Evolutionary conservation across 1,284 basidiomycete species (phyloP), one percentile per base, ranked within the genome.

Genomic region (Ustilago lituana): DNA sequence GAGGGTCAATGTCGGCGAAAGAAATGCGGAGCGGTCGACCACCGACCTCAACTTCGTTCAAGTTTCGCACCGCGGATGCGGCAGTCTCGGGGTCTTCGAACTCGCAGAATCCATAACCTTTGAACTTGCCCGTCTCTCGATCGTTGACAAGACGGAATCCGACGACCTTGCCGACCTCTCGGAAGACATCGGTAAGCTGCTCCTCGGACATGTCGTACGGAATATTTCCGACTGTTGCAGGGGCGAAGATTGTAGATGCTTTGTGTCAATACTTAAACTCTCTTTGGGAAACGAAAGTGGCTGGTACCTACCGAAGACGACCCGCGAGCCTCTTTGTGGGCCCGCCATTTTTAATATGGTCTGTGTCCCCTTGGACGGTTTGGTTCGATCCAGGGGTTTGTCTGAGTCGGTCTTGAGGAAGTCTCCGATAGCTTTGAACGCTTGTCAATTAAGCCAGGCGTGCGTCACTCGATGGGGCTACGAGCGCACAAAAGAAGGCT

Each of bases 21-120:
- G 93, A 91, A 73, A 94, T 90, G 49, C 92, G 88, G 32, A 94
- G 85, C 6, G 89, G 88, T n/a, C 92, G 87, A 3, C 91, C 92
- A 55, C 90, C 90, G 29, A 93, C 90, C 66, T 88, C 88, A 51
- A 84, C 83, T 52, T 90, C 91, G 81, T 93, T 91, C 45, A 94
- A 85, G 80, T 94, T 94, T 69, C 92, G 88, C 33, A 94, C 90
- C 33, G 92, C 92, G 31, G 90, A 92, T 14, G 86, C 83, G 1
- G 90, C 90, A 8, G 94, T 98, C 83, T 96, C 93, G 80, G 94
- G 90, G 83, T 98, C 95, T 77, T 91, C 89, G 82, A 93, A 97
- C 87, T 96, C 93, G 85, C 94, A 94, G 82, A 97, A 97, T 12
- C 94, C 95, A 82, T 96, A 98, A 14, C 96, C 95, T 84, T 92